Percentiles rank a stretch among this genome's conserved stretches.
Evolutionary conservation across 2,329 filamentous ascomycete species (phyloP).

Genomic region (Daldinia sp.): DNA sequence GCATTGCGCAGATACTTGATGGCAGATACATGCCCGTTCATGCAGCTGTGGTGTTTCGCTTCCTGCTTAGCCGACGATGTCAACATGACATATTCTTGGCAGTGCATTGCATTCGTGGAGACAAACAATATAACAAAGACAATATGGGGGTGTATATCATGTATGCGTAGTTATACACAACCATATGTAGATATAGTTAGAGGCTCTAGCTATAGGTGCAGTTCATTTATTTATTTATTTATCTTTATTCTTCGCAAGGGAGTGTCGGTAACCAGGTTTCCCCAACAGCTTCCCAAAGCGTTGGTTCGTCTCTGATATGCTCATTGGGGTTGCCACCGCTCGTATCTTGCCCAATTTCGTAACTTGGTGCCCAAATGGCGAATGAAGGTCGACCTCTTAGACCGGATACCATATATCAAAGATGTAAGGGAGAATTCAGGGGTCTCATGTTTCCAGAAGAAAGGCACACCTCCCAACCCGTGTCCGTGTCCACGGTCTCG

Average conservation of each 20-base stretch:
- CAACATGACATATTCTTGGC: conserved; percentile 31
- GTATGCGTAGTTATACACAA: neutral
- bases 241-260: conserved; percentile 14
- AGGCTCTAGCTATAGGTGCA: neutral
- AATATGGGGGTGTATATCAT: neutral
- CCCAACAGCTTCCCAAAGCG: conserved; percentile 25
- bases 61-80: conserved; percentile 32
- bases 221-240: conserved; percentile 1
- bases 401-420: conserved; percentile 34
- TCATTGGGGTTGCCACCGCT: conserved; percentile 21
- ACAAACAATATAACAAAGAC: neutral
- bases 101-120: conserved; percentile 18
- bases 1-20: conserved; percentile 20
- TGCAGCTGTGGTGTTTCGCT: conserved; percentile 27
- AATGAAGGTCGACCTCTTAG: conserved; percentile 19
- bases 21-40: conserved; percentile 27
- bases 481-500: conserved; percentile 20
- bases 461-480: conserved; percentile 10
- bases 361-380: conserved; percentile 38
- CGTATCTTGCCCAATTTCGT: conserved; percentile 34
- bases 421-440: conserved; percentile 34
- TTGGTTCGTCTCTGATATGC: conserved; percentile 36
- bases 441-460: conserved; percentile 31
- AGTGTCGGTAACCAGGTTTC: conserved; percentile 11
- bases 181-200: conserved; percentile 12